Evolutionary conservation across 139 green algal species (phyloP), one percentile per base, ranked within the genome.

Genomic region (Picochlorum costavermella): DNA sequence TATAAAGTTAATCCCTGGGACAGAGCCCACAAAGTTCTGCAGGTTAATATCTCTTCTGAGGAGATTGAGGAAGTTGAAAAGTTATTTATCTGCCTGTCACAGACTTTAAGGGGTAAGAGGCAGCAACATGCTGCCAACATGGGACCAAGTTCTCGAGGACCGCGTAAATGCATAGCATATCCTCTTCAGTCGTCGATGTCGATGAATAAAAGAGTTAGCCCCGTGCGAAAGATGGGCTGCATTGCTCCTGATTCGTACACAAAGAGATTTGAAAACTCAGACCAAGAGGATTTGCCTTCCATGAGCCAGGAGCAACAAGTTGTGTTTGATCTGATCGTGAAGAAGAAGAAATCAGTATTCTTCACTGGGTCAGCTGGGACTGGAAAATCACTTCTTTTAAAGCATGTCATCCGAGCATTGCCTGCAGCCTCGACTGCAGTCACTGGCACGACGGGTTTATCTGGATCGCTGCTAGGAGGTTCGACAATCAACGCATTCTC

Each of bases 361-460:
- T 85, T 85, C 69, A 85, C 79, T 20, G 82, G 78, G 16, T 70
- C 49, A 36, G 84, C 81, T 29, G 84, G 84, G 4, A 85, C 78
- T 1, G 84, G 84, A n/a, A 91, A 91, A 68, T 81, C 72, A 2
- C 59, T 84, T 53, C 46, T 89, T 61, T 63, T 91, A 55, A 61
- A 71, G 16, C 58, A 80, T 68, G 67, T 87, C 5, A 53, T 84
- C 33, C 16, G 50, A 13, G 55, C 25, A 0, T 55, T 88, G 56
- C 70, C 73, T 3, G 20, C 5, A 5, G 49, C 56, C 50, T 66
- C 53, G 20, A 80, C 60, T 20, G 78, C 70, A 59, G 74, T 87
- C 4, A 72, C 46, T 48, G 77, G 63, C 14, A 75, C 70, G 4
- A 86, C 77, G 0, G 76, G 71, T 10, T 50, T 84, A 55, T 74